Percentiles rank a stretch among this genome's conserved stretches.
Conservation (phyloP, 2,329 filamentous ascomycete species). For the Fusarium concolor region DNA sequence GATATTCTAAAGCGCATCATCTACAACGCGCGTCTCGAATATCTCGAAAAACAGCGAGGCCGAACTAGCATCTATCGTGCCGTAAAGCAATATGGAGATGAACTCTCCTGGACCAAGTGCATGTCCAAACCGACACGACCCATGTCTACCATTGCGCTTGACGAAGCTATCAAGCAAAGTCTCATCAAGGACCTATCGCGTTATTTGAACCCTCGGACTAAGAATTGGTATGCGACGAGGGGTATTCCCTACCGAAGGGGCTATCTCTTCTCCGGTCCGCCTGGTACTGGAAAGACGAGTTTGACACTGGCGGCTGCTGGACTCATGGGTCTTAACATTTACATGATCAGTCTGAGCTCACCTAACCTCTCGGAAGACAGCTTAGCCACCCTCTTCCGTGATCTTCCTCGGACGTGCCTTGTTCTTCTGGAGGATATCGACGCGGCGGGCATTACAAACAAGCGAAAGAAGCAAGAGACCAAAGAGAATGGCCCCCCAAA, state of each 20-base stretch:
- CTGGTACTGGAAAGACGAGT: conserved; percentile 38
- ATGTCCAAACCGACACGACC: conserved; percentile 36
- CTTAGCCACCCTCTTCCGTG: conserved; percentile 17
- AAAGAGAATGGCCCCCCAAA: background rate
- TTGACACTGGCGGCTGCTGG: conserved; percentile 31
- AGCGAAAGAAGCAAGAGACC: conserved; percentile 1
- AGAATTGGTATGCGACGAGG: conserved; percentile 32
- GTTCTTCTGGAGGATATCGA: conserved; percentile 35
- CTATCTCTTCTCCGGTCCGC: conserved; percentile 38
- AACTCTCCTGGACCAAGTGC: conserved; percentile 21
- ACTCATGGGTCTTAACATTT: conserved; percentile 31
- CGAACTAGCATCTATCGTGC: conserved; percentile 29
- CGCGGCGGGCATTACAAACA: conserved; percentile 16
- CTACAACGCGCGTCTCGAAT: conserved; percentile 26
- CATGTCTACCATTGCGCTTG: conserved; percentile 32
- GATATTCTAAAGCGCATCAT: conserved; percentile 29
- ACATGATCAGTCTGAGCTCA: conserved; percentile 30
- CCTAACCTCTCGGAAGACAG: conserved; percentile 21
- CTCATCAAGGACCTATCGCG: conserved; percentile 32
- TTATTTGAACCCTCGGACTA: conserved; percentile 32
- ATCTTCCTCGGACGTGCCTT: conserved; percentile 15
- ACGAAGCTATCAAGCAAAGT: conserved; percentile 24
- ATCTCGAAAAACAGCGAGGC: conserved; percentile 24
- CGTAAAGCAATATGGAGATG: background rate
- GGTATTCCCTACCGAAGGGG: conserved; percentile 40